Base-by-base conservation (phyloP, 345 rosid species). In the Arabis alpina region DNA sequence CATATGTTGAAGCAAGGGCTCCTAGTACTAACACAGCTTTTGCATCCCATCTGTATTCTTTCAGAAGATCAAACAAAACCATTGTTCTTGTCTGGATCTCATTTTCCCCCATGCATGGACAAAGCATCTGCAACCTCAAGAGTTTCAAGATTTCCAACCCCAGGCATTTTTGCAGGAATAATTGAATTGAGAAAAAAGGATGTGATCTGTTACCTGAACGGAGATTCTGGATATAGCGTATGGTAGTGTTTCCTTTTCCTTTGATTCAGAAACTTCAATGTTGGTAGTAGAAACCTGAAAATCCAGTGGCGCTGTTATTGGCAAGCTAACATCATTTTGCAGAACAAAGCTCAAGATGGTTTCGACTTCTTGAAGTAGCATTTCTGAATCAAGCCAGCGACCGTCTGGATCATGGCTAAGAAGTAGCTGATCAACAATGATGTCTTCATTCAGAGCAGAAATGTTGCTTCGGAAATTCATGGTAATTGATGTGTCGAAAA, bases 321-420 rank as follows among this genome's bases (percentile, higher is more conserved):
- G 14, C 40, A 11, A 54, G 40, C 61, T 62, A 32, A 62, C 87
- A 55, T 81, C 75, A 40, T 62, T 71, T 43, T 76, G 7, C 42
- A 86, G 43, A 36, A 85, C 81, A 66, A 73, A 70, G 54, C 75
- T 61, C 68, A 90, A 75, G 73, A 84, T 60, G 61, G 81, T 82
- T 83, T 92, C 87, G 24, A 79, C 72, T 54, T 85, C 92, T 30
- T 73, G 62, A 65, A 90, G 84, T 66, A 90, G 67, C 69, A 49
- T 77, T 76, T 80, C 83, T 6, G 93, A 81, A 73, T 92, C 93
- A 45, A 90, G 69, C 64, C 76, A 67, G 27, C 90, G 88, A 8
- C 86, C 88, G 60, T 90, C 96, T 24, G 93, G 93, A 52, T 86
- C 98, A 84, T 90, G 95, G 70, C 75, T 58, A 15, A 83, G 73